A percentile compares a stretch with the other conserved stretches of the same genome.
These are phyloP conservation scores for Schwanniomyces occidentalis DNA, from an alignment of 805 yeast species.

Conservation along the genomic window DNA sequence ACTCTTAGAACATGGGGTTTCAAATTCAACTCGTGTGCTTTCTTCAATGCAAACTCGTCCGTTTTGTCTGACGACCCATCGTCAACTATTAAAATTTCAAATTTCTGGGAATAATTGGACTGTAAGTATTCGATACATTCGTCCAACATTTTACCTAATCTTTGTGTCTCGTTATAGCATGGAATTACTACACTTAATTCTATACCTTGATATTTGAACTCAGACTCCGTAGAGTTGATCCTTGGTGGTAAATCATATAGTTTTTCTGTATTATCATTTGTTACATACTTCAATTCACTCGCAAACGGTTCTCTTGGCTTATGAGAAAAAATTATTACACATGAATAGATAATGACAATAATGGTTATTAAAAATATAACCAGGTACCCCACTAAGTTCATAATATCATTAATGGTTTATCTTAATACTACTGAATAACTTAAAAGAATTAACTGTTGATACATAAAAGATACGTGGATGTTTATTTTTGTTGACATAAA, in stretches of 20 bases:
- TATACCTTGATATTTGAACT: conserved; percentile 34
- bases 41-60: conserved; percentile 63
- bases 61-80: conserved; percentile 91
- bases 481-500: too few species aligned
- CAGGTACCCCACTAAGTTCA: too few species aligned
- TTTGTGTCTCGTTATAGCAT: conserved; percentile 82
- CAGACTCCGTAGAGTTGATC: conserved; percentile 20
- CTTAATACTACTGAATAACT: too few species aligned
- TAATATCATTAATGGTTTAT: too few species aligned
- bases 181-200: conserved; percentile 82
- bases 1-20: conserved; percentile 66
- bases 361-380: too few species aligned
- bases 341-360: too few species aligned
- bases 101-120: conserved; percentile 33
- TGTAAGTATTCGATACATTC: conserved; percentile 63
- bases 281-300: conserved; percentile 54
- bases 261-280: conserved; percentile 40
- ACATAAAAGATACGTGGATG: too few species aligned
- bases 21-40: conserved; percentile 50
- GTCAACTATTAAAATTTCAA: conserved; percentile 85
- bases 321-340: conserved; percentile 56
- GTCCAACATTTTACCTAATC: conserved; percentile 70
- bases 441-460: too few species aligned
- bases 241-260: conserved; percentile 34
- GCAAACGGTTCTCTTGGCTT: conserved; percentile 56